Evolutionary conservation across 2,329 filamentous ascomycete species (phyloP), one percentile per base, ranked within the genome.

Genomic region (Fusarium coffeatum): DNA sequence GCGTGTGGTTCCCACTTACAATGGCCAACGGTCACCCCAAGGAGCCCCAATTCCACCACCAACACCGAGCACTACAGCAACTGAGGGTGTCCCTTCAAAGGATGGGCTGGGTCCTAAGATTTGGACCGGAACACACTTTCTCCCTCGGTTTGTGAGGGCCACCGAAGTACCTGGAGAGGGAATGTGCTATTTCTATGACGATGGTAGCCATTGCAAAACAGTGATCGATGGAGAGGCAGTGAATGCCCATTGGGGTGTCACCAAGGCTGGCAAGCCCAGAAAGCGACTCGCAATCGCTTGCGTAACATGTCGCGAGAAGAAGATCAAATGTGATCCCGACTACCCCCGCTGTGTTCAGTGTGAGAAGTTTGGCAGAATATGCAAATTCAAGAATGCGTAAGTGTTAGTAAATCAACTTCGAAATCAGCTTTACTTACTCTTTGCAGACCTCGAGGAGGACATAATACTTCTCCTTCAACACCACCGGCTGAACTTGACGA

Each of bases 241-340:
- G 54, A 97, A 97, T 77, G 93, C 94, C 2, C 92, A 93, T 72
- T 97, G 94, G 94, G 94, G 94, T 18, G 90, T 97, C 12, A 97
- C 94, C 37, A 97, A 97, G 81, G 94, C 94, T 4, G 94, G 94
- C 16, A 97, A 97, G 82, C 94, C 94, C 49, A 89, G 94, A 72
- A 98, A 98, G 82, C 87, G 94, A 59, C 85, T 97, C 59, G 94
- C 94, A 25, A 94, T 97, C 78, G 93, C 93, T n/a, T 98, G 94
- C 77, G 86, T 97, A 62, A 96, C 93, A 15, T 98, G 94, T 78
- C 89, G 94, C 53, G 94, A 97, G 82, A 98, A 97, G 88, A 98
- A 97, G 85, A 97, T 98, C 82, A 97, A 97, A 80, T 98, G 94
- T 76, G 93, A 97, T 71, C 94, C 94, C 3, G 93, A 94, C 73